Percentiles rank a stretch among this genome's conserved stretches.
Conservation (phyloP, 768 basidiomycete genomes). For the Psilocybe sp. region DNA sequence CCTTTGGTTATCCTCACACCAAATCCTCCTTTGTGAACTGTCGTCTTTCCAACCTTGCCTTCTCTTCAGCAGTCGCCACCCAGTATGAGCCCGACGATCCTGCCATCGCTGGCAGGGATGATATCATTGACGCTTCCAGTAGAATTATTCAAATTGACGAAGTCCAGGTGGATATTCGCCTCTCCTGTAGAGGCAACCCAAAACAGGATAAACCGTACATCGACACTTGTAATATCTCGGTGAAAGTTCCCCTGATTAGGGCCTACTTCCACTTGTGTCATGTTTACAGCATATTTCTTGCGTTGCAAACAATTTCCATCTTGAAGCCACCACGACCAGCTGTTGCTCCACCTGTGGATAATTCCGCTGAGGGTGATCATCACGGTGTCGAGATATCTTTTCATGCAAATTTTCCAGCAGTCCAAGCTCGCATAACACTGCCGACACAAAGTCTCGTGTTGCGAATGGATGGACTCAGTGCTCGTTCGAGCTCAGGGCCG, state of each 20-base stretch:
- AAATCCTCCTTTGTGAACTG: slow-evolving; percentile 41
- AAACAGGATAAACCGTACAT: too few species aligned
- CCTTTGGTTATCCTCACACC: slow-evolving; percentile 28
- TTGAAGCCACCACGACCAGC: slow-evolving; percentile 25
- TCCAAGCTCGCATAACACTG: slow-evolving; percentile 48
- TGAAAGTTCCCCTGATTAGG: slow-evolving; percentile 51
- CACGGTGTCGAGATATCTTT: slow-evolving; percentile 10
- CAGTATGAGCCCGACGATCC: slow-evolving; percentile 68
- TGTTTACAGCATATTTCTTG: slow-evolving; percentile 69
- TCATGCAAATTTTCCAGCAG: slow-evolving; percentile 21
- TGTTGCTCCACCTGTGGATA: not conserved
- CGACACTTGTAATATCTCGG: slow-evolving; percentile 23
- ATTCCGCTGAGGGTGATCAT: not conserved
- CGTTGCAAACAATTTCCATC: slow-evolving; percentile 45
- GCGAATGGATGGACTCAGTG: slow-evolving; percentile 38
- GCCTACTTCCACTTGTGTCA: slow-evolving; percentile 59
- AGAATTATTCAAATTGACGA: slow-evolving; percentile 43
- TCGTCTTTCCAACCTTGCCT: slow-evolving; percentile 41
- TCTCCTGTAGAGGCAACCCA: slow-evolving; percentile 22
- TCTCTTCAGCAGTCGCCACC: slow-evolving; percentile 67
- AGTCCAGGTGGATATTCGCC: slow-evolving; percentile 22
- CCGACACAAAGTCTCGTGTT: slow-evolving; percentile 46
- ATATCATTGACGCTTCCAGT: slow-evolving; percentile 36
- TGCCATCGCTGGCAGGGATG: slow-evolving; percentile 51
- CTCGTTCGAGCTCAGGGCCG: slow-evolving; percentile 19